Conservation (phyloP, 768 basidiomycete species). For the Lentinula raphanica region DNA sequence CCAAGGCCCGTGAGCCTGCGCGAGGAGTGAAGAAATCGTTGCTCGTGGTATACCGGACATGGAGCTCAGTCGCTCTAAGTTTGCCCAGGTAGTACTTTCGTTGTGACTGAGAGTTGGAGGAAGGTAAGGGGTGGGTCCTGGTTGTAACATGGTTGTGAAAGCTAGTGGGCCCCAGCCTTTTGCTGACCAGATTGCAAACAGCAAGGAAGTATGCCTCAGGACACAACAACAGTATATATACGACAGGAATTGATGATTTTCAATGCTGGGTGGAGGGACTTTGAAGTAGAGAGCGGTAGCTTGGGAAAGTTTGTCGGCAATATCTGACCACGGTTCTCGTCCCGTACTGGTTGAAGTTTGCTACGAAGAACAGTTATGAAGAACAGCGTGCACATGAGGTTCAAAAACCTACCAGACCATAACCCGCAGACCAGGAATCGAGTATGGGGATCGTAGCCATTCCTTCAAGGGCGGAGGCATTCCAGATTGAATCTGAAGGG, state of each 20-base stretch:
- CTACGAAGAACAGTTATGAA: slow-evolving; percentile 29
- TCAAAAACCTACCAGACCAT: slow-evolving; percentile 55
- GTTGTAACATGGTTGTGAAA: slow-evolving; percentile 69
- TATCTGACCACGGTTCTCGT: slow-evolving; percentile 73
- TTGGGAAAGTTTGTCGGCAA: slow-evolving; percentile 69
- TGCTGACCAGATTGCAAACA: slow-evolving; percentile 79
- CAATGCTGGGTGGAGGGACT: slow-evolving; percentile 48
- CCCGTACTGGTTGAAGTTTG: slow-evolving; percentile 45
- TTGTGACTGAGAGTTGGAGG: slow-evolving; percentile 52
- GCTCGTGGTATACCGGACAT: slow-evolving; percentile 69
- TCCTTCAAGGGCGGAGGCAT: slow-evolving; percentile 84
- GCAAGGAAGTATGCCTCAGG: slow-evolving; percentile 66
- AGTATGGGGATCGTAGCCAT: slow-evolving; percentile 73
- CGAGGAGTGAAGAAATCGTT: slow-evolving; percentile 58
- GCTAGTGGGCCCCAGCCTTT: slow-evolving; percentile 84
- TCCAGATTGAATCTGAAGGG: slow-evolving; percentile 79
- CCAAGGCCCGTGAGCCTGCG: slow-evolving; percentile 84
- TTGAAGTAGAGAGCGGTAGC: slow-evolving; percentile 59
- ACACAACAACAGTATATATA: slow-evolving; percentile 66
- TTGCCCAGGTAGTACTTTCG: slow-evolving; percentile 39
- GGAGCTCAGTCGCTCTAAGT: slow-evolving; percentile 59
- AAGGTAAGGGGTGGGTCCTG: slow-evolving; percentile 52
- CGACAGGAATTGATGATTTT: slow-evolving; percentile 56
- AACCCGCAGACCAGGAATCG: slow-evolving; percentile 78
- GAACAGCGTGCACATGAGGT: slow-evolving; percentile 12